Conservation (phyloP, 2,329 filamentous ascomycete genomes). For the Pyrenochaeta sp. region DNA sequence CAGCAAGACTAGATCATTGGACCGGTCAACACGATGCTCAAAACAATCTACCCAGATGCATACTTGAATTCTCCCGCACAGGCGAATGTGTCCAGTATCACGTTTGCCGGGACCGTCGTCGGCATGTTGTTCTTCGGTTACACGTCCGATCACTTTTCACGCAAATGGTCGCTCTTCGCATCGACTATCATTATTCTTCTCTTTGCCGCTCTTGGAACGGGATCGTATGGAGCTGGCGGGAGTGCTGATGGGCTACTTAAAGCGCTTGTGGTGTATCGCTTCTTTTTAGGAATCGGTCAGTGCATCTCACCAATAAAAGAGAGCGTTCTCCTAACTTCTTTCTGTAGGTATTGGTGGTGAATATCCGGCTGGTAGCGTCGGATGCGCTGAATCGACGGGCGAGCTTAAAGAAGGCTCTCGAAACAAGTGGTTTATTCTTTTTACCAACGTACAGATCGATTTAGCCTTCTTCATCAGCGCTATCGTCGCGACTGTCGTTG, state of each 20-base stretch:
- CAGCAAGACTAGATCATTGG: constrained; percentile 73
- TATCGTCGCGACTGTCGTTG: constrained; percentile 75
- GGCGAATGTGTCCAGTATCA: constrained; percentile 80
- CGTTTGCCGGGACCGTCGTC: constrained; percentile 85
- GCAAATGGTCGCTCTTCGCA: constrained; percentile 80
- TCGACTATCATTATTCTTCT: constrained; percentile 86
- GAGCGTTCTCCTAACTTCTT: constrained; percentile 7
- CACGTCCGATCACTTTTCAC: constrained; percentile 82
- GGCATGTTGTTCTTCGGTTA: constrained; percentile 84
- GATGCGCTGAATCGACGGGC: constrained; percentile 82
- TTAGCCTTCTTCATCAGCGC: constrained; percentile 83
- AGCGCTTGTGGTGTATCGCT: constrained; percentile 81
- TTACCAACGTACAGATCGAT: constrained; percentile 89
- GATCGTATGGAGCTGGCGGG: constrained; percentile 77
- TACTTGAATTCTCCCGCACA: constrained; percentile 75
- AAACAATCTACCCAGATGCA: constrained; percentile 70
- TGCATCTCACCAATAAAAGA: background rate
- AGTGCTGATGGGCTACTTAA: constrained; percentile 76
- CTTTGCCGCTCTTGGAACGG: constrained; percentile 82
- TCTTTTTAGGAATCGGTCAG: constrained; percentile 70
- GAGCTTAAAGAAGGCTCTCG: constrained; percentile 81
- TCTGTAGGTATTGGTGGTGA: constrained; percentile 74
- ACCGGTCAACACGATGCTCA: constrained; percentile 81
- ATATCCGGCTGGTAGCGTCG: constrained; percentile 84
- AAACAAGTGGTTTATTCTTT: constrained; percentile 84